phyloP scores from a whole-genome alignment of 129 eudicot species.

The Saposhnikovia divaricata region DNA sequence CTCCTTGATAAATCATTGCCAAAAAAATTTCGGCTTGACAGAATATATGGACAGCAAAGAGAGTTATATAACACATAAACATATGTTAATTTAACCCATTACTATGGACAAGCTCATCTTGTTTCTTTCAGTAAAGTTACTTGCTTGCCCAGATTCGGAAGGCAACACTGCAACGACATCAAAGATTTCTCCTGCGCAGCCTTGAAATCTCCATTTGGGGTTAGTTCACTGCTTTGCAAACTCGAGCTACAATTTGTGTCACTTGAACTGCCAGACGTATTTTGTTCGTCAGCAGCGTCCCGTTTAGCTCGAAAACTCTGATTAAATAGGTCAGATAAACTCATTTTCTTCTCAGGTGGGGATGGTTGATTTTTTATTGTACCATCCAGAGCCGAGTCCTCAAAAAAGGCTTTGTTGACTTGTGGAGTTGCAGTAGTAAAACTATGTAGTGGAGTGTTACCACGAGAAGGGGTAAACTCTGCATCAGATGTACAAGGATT shows the following conservation, averaged over 20 bases:
- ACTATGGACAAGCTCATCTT: constrained; percentile 23
- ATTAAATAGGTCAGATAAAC: constrained; percentile 24
- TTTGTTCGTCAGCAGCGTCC: constrained; percentile 16
- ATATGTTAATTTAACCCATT: constrained; percentile 4
- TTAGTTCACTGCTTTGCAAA: constrained; percentile 20
- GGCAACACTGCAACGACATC: constrained; percentile 34
- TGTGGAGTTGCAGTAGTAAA: constrained; percentile 19
- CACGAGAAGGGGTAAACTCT: constrained; percentile 37
- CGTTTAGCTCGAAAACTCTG: constrained; percentile 30
- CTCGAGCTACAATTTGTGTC: constrained; percentile 23
- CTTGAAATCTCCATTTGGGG: constrained; percentile 17
- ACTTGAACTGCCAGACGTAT: constrained; percentile 14
- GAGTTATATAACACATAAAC: not conserved
- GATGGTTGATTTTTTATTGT: constrained; percentile 6
- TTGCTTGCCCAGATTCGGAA: constrained; percentile 44
- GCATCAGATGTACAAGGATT: not conserved
- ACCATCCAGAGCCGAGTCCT: constrained; percentile 8
- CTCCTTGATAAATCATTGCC: not conserved
- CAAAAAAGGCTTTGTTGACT: constrained; percentile 12
- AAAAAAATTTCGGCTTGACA: not conserved
- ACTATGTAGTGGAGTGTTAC: constrained; percentile 27
- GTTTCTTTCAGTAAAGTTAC: constrained; percentile 42
- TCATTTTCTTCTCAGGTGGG: constrained; percentile 13
- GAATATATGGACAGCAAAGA: not conserved
- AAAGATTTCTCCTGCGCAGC: constrained; percentile 24